Conservation (phyloP, 2,329 filamentous ascomycete genomes). For the Clarireedia sp. region DNA sequence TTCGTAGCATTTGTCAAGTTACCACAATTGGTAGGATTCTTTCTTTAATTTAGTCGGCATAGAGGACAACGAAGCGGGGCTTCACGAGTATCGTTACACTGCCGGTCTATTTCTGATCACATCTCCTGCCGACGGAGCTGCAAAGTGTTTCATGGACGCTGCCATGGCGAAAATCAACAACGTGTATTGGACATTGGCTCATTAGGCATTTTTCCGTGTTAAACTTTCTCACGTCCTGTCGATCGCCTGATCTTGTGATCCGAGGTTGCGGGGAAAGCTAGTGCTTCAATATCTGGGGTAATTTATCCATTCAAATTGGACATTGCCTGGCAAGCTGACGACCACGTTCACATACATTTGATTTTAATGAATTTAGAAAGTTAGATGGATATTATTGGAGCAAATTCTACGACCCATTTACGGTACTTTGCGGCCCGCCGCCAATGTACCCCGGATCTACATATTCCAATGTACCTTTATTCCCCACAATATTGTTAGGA, state of each 20-base stretch:
- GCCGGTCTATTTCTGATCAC: too few species aligned
- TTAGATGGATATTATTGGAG: neutral
- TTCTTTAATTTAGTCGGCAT: too few species aligned
- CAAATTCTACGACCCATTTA: neutral
- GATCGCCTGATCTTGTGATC: neutral
- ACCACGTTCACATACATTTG: neutral
- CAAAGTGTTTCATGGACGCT: too few species aligned
- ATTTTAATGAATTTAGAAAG: neutral
- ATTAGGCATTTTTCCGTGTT: neutral
- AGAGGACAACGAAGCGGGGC: too few species aligned
- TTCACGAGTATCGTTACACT: too few species aligned
- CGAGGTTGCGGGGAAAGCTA: neutral
- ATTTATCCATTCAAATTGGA: neutral
- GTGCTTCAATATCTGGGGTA: neutral
- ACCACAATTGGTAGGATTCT: too few species aligned
- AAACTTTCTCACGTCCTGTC: neutral
- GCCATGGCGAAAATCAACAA: conserved; percentile 25
- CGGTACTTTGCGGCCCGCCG: neutral
- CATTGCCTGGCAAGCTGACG: neutral
- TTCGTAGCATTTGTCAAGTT: too few species aligned
- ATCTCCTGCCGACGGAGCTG: too few species aligned
- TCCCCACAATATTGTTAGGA: neutral
- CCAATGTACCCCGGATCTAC: neutral
- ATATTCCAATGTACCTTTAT: neutral
- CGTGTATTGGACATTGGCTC: conserved; percentile 27